phyloP scores from a whole-genome alignment of 2,329 filamentous ascomycete genomes.

The Neobulgaria alba region DNA sequence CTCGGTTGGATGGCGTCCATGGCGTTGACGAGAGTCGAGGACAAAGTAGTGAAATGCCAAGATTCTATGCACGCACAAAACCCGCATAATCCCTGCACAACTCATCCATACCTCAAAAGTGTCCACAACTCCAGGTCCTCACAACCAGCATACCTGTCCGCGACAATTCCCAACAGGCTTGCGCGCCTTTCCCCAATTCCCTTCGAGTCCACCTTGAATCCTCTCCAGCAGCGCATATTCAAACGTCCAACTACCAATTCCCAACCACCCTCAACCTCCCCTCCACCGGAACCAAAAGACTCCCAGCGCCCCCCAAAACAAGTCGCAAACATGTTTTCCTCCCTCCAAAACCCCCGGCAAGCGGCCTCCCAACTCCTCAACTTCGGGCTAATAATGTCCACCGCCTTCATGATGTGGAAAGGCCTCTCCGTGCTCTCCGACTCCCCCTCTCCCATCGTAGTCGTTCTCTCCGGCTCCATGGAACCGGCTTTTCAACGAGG shows the following conservation, averaged over 20 bases:
- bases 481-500: slow-evolving; percentile 53
- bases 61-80: background rate
- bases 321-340: slow-evolving; percentile 40
- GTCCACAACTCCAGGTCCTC: slow-evolving; percentile 22
- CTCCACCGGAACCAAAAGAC: background rate
- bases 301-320: background rate
- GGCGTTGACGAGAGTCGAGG: no score
- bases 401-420: slow-evolving; percentile 70
- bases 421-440: slow-evolving; percentile 57
- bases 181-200: slow-evolving; percentile 1
- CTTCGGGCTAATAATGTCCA: slow-evolving; percentile 64
- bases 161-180: slow-evolving; percentile 11
- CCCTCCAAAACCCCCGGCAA: slow-evolving; percentile 54
- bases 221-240: no score
- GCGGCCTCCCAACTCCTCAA: slow-evolving; percentile 60
- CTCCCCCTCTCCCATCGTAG: slow-evolving; percentile 50
- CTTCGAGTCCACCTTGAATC: no score
- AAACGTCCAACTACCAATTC: background rate
- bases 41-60: no score
- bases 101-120: slow-evolving; percentile 9
- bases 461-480: slow-evolving; percentile 53
- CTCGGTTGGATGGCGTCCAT: no score
- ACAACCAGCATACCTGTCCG: slow-evolving; percentile 10
- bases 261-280: background rate
- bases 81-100: slow-evolving; percentile 10